phyloP scores from a whole-genome alignment of 805 yeast species.

The Nakazawaea holstii region DNA sequence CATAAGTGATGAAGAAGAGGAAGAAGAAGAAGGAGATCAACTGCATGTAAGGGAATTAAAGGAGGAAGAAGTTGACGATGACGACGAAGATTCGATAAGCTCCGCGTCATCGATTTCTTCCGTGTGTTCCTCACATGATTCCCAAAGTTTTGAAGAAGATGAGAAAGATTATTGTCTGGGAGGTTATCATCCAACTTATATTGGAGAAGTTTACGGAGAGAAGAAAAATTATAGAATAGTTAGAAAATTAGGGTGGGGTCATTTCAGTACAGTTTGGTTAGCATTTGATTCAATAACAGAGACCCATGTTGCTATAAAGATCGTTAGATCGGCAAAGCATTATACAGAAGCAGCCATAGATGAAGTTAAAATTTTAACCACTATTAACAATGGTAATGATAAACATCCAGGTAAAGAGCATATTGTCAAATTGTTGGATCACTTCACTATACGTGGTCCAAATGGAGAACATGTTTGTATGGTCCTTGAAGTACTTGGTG shows the following conservation, averaged over 20 bases:
- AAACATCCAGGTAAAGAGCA: constrained; percentile 46
- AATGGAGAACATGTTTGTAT: constrained; percentile 61
- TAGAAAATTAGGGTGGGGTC: constrained; percentile 68
- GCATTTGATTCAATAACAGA: constrained; percentile 34
- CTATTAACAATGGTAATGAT: constrained; percentile 23
- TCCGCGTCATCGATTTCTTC: constrained; percentile 11
- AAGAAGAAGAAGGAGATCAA: not conserved
- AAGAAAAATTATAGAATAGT: constrained; percentile 40
- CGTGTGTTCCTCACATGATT: constrained; percentile 12
- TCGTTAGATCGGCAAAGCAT: constrained; percentile 48
- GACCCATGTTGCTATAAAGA: constrained; percentile 55
- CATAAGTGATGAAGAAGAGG: not conserved
- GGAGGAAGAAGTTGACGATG: not conserved
- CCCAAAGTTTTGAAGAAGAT: constrained; percentile 37
- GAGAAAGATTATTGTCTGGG: constrained; percentile 49
- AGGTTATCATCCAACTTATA: constrained; percentile 59
- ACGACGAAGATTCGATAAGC: not conserved
- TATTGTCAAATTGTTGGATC: constrained; percentile 48
- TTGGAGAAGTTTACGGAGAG: constrained; percentile 48
- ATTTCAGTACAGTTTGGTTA: constrained; percentile 68
- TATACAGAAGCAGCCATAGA: constrained; percentile 62
- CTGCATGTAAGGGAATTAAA: not conserved
- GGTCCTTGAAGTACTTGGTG: constrained; percentile 64
- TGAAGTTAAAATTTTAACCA: constrained; percentile 48
- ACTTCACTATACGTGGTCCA: constrained; percentile 53